Conservation (phyloP, 257 asterid genomes). For the Handroanthus guayacan region DNA sequence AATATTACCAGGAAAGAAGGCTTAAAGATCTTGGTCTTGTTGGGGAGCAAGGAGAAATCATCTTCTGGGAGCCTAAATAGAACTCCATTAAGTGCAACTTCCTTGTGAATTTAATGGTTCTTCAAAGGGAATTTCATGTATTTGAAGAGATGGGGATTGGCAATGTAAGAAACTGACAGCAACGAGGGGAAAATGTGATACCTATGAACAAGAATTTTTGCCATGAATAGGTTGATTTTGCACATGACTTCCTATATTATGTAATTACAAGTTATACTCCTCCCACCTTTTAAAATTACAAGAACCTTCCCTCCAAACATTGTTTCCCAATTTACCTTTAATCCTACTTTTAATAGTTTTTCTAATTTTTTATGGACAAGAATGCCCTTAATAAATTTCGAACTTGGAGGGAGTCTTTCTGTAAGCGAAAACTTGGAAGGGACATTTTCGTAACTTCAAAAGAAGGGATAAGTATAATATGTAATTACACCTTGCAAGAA, state of each 20-base stretch:
- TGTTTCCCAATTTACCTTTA: no score
- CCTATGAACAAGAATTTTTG: conserved; percentile 11
- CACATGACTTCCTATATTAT: conserved; percentile 18
- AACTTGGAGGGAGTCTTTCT: no score
- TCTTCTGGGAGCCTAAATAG: conserved; percentile 92
- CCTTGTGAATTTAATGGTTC: conserved; percentile 10
- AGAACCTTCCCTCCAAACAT: no score
- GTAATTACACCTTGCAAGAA: no score
- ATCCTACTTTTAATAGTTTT: no score
- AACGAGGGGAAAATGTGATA: background rate
- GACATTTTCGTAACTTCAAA: no score
- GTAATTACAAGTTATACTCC: no score
- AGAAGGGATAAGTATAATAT: no score
- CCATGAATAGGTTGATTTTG: conserved; percentile 17
- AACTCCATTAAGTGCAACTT: conserved; percentile 5
- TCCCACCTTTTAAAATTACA: no score
- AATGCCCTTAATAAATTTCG: no score
- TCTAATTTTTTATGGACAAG: no score
- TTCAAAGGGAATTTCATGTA: background rate
- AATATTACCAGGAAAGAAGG: conserved; percentile 92
- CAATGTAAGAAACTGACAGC: background rate
- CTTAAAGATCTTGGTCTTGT: conserved; percentile 93
- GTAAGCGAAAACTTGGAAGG: no score
- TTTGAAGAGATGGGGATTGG: background rate
- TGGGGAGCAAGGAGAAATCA: conserved; percentile 96